Conservation (phyloP, 331 rosid genomes). For the Rosa hybrid region DNA sequence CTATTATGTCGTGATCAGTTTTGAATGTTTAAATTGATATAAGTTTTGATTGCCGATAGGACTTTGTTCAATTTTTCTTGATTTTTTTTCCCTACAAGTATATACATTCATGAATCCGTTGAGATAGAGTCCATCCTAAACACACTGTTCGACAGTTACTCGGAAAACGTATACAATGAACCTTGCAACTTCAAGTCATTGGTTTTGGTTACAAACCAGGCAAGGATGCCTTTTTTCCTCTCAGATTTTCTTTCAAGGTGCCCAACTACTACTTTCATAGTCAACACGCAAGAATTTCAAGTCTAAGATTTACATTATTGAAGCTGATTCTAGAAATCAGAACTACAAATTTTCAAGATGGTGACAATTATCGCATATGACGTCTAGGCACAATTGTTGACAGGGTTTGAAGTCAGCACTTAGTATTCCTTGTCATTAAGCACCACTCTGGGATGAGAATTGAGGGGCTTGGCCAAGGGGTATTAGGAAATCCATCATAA, state of each 20-base stretch:
- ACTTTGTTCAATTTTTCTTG: no score
- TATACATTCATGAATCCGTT: not conserved
- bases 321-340: not conserved
- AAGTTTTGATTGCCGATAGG: no score
- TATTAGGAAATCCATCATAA: slow-evolving; percentile 67
- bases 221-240: not conserved
- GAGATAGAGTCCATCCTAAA: not conserved
- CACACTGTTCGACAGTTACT: not conserved
- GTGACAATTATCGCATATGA: not conserved
- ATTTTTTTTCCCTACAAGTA: not conserved
- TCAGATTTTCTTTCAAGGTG: slow-evolving; percentile 7
- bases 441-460: slow-evolving; percentile 72
- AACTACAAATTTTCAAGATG: not conserved
- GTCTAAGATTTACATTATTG: not conserved
- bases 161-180: not conserved
- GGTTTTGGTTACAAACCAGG: not conserved
- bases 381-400: not conserved
- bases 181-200: slow-evolving; percentile 1
- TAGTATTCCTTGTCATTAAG: slow-evolving; percentile 27
- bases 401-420: not conserved
- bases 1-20: no score
- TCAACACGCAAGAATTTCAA: not conserved
- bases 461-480: slow-evolving; percentile 80
- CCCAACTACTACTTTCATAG: slow-evolving; percentile 2
- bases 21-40: no score